Base-by-base conservation (phyloP, 257 asterid species). In the Lycium barbarum region DNA sequence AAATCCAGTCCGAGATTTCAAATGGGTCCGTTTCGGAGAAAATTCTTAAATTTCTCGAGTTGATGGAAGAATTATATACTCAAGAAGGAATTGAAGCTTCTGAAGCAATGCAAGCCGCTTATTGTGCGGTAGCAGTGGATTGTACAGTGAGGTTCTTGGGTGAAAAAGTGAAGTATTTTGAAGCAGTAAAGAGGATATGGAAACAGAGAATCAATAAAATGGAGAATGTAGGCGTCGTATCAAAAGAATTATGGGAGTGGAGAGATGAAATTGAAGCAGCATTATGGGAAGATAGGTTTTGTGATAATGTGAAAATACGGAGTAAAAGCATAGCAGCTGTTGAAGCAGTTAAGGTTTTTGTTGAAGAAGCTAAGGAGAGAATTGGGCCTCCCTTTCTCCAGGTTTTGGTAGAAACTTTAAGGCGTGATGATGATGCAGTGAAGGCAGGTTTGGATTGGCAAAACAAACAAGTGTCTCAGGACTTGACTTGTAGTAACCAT, bases 361-460 rank as follows among this genome's bases (percentile, higher is more conserved):
- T 94, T 85, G 86, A 61, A 72, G 95, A 92, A 57, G 97, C 91
- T 86, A 90, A 83, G 62, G 92, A 83, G 86, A 92, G 80, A 84
- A 88, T 90, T 89, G 97, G 95, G 5, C 95, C 95, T 84, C 85
- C 97, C 0, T 94, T 94, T 90, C 94, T 95, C 2, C 97, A 95
- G 55, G 61, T 89, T 79, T 88, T 90, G 81, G 95, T 94, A 0
- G 90, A 86, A 57, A 72, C 81, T 5, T 63, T 84, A 71, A 84
- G 80, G 90, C 83, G 71, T 9, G 93, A 87, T 73, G 33, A 26
- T 26, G 88, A 88, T 83, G 81, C 62, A 45, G 13, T 88, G 86
- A 86, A 55, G 90, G 86, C 80, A 63, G 36, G 84, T 83, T 67
- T 87, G 0, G 87, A 86, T 43, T 66, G 54, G 53, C 82, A 45